Evolutionary conservation across 2,329 filamentous ascomycete genomes (phyloP).

Genomic region (Aspergillus novofumigatus): DNA sequence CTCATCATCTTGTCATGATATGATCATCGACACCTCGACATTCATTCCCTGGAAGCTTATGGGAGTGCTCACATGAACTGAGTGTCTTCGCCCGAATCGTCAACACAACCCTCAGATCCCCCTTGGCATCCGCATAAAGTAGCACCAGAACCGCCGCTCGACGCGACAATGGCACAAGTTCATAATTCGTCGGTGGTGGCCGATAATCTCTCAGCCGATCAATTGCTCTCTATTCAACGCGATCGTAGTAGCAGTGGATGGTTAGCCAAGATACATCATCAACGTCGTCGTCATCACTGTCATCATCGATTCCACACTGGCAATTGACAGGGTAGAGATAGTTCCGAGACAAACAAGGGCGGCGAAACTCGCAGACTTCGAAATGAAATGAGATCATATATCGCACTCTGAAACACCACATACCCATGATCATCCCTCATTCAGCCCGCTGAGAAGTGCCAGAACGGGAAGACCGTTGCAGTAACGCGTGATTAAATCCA

Average conservation of each 20-base stretch:
- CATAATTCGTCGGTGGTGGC: conserved; percentile 56
- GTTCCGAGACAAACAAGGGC: not conserved
- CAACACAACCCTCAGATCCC: conserved; percentile 67
- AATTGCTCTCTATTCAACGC: conserved; percentile 46
- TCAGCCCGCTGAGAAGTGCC: not conserved
- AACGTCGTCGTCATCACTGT: not conserved
- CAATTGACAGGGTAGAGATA: not conserved
- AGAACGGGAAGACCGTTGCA: not conserved
- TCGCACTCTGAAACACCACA: not conserved
- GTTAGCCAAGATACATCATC: not conserved
- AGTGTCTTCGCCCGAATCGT: conserved; percentile 59
- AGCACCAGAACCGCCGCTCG: conserved; percentile 85
- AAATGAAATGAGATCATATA: not conserved
- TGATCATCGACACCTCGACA: not conserved
- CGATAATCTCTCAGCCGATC: conserved; percentile 53
- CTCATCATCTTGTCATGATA: not conserved
- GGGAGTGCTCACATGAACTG: conserved; percentile 47
- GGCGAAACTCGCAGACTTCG: too few species aligned
- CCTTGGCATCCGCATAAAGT: conserved; percentile 76
- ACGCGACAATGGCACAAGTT: conserved; percentile 55
- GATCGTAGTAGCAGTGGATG: not conserved
- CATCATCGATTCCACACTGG: too few species aligned
- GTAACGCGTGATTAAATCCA: not conserved
- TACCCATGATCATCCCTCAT: not conserved
- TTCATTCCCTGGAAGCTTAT: not conserved